Percentiles rank a stretch among this genome's conserved stretches.
These are phyloP conservation scores for Orbilia oligospora DNA, from an alignment of 2,329 filamentous ascomycete species.

Conservation along the genomic window DNA sequence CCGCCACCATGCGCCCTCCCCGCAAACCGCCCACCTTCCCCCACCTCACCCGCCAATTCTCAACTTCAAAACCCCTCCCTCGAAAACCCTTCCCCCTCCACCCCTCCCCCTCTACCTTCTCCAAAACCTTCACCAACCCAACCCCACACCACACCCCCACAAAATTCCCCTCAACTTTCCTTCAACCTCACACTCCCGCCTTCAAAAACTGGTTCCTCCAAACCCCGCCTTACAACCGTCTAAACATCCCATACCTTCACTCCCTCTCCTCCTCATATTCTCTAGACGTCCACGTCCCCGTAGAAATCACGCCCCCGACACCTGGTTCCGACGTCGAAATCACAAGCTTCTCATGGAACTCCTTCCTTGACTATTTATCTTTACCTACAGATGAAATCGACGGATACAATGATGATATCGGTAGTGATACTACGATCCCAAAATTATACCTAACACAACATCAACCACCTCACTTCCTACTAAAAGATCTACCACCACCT, in stretches of 20 bases:
- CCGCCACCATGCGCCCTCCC: conserved; percentile 15
- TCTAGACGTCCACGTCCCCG: conserved; percentile 1
- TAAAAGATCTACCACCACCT: conserved; percentile 29
- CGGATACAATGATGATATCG: background rate
- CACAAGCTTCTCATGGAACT: background rate
- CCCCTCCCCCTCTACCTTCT: conserved; percentile 36
- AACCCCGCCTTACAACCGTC: background rate
- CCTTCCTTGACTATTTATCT: conserved; percentile 32
- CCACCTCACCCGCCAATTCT: conserved; percentile 9
- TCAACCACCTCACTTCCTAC: conserved; percentile 19
- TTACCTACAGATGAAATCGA: background rate
- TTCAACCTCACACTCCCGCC: conserved; percentile 35
- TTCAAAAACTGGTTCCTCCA: conserved; percentile 46
- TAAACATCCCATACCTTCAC: conserved; percentile 38
- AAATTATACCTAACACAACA: conserved; percentile 47
- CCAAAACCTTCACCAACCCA: conserved; percentile 11
- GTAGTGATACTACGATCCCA: background rate
- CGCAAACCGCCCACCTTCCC: background rate
- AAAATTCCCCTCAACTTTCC: conserved; percentile 29
- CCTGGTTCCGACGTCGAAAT: background rate
- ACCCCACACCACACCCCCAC: background rate
- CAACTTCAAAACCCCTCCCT: conserved; percentile 10
- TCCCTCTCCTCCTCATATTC: background rate
- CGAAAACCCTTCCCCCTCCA: background rate
- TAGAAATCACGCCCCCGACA: conserved; percentile 27